phyloP scores from a whole-genome alignment of 352 stramenopile species.

The Pythium sp. region DNA sequence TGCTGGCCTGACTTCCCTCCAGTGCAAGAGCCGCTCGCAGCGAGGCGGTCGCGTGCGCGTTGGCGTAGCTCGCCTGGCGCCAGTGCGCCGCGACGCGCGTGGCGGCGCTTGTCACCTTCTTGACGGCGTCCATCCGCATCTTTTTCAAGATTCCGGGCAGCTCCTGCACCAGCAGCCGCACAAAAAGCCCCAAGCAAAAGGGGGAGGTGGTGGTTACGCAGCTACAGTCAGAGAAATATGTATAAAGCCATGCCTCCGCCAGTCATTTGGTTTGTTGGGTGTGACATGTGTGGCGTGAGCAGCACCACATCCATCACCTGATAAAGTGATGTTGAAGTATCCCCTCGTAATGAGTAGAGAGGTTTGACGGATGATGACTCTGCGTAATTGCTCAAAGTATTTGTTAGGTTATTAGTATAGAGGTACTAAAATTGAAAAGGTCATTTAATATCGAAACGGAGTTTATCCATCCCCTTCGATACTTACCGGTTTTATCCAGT shows the following conservation, averaged over 20 bases:
- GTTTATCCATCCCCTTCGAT: no score
- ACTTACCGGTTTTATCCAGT: no score
- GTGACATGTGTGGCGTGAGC: slow-evolving; percentile 16
- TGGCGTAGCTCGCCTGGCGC: slow-evolving; percentile 25
- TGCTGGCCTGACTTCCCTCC: slow-evolving; percentile 32
- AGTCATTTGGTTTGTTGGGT: slow-evolving; percentile 12
- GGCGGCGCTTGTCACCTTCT: slow-evolving; percentile 36
- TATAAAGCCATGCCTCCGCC: slow-evolving; percentile 7
- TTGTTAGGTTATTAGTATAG: not conserved
- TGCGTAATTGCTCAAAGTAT: not conserved
- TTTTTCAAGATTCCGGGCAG: slow-evolving; percentile 31
- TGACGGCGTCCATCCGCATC: slow-evolving; percentile 56
- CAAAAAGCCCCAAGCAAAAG: not conserved
- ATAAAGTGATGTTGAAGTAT: not conserved
- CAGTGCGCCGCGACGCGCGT: slow-evolving; percentile 37
- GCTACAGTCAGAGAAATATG: not conserved
- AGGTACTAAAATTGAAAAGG: not conserved
- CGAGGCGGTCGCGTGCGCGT: slow-evolving; percentile 28
- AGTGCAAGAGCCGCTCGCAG: slow-evolving; percentile 46
- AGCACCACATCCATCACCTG: not conserved
- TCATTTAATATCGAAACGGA: no score
- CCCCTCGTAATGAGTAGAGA: not conserved
- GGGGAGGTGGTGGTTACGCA: not conserved
- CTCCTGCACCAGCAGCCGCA: slow-evolving; percentile 6
- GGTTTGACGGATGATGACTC: not conserved